Evolutionary conservation across 2,329 filamentous ascomycete genomes (phyloP), one percentile per base, ranked within the genome.

Genomic region (Sclerotinia sclerotiorum): DNA sequence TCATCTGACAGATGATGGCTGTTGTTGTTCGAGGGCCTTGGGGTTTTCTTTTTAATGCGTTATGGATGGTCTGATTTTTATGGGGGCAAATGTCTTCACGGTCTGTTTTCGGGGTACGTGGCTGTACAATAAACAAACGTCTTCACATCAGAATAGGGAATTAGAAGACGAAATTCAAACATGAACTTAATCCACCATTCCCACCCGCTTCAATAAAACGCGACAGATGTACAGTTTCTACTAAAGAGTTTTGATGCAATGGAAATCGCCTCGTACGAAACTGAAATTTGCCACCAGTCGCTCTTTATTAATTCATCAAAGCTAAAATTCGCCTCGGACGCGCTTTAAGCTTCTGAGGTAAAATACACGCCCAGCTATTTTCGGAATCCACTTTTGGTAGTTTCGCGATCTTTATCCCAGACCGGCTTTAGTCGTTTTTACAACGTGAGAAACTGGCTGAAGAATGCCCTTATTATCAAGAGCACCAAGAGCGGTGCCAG

Each of bases 381-480:
- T 64, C 29, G 21, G 1, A 44, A n/a, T 19, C 8, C 27, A 7
- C 24, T 58, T 56, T 60, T 29, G 21, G 1, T 5, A 48, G 24
- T 35, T 27, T 48, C n/a, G 32, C 24, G 11, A 39, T 4, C 10
- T 17, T 54, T 75, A 79, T 48, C 92, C 93, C 60, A 99, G 80
- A 2, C 95, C 95, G 29, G 92, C 90, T 77, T 93, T 96, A 13
- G 87, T 88, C 49, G 88, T 91, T 81, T 97, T 97, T 73, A 99
- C 90, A 35, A 95, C 87, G 72, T 97, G 94, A 35, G 88, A 85
- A 32, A 99, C 90, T 0, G 94, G 94, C 70, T 92, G 87, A 72
- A 97, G 80, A 65, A 97, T 95, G 44, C 95, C 95, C 79, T 95
- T 92, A 78, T 96, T 97, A 71, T 96, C 88, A 1, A 83, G 77